Conservation (phyloP, 352 stramenopile species). For the Plasmopara muralis region DNA sequence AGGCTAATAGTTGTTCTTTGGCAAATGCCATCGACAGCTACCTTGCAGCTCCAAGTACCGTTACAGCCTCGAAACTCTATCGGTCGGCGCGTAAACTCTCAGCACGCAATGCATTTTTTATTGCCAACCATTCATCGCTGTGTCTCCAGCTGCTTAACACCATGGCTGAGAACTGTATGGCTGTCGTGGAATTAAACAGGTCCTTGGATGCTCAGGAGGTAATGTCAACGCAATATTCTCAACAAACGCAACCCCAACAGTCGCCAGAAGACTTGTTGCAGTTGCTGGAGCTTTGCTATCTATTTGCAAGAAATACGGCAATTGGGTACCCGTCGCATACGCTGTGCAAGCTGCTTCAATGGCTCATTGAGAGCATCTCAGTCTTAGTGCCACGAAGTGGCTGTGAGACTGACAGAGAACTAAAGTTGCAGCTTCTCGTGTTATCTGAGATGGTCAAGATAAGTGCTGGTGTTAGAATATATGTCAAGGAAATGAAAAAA, state of each 20-base stretch:
- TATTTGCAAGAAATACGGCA: constrained; percentile 42
- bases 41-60: constrained; percentile 26
- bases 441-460: constrained; percentile 58
- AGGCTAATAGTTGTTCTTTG: constrained; percentile 2
- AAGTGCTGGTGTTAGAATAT: constrained; percentile 70
- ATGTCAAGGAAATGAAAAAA: constrained; percentile 68
- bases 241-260: constrained; percentile 25
- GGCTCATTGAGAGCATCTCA: constrained; percentile 45
- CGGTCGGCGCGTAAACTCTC: constrained; percentile 35
- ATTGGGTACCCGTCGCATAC: constrained; percentile 72
- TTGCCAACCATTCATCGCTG: constrained; percentile 34
- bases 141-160: constrained; percentile 53
- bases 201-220: constrained; percentile 3
- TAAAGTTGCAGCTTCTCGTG: constrained; percentile 67
- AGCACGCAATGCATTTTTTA: constrained; percentile 36
- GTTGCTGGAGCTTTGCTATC: constrained; percentile 53
- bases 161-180: constrained; percentile 45
- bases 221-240: constrained; percentile 23
- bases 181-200: constrained; percentile 12
- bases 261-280: constrained; percentile 26
- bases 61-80: constrained; percentile 36
- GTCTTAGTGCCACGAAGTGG: constrained; percentile 32
- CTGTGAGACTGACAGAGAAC: constrained; percentile 37
- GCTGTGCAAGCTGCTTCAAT: constrained; percentile 59
- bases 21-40: constrained; percentile 32